Conservation (phyloP, 345 rosid genomes). For the Citrus mangshanensis region DNA sequence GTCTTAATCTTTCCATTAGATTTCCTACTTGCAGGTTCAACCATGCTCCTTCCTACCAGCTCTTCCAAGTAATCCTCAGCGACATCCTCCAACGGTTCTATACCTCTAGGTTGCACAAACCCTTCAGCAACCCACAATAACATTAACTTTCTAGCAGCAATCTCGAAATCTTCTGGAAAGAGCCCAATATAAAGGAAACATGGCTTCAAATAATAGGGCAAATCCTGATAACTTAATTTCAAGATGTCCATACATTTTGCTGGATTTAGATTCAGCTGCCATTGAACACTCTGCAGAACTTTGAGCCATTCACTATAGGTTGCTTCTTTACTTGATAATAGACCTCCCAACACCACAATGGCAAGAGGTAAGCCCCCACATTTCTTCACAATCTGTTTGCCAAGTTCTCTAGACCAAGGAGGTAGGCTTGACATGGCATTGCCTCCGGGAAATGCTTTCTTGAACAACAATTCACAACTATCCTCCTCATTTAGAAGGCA, state of each 20-base stretch:
- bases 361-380: constrained; percentile 22
- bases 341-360: constrained; percentile 11
- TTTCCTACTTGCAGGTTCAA: constrained; percentile 13
- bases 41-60: constrained; percentile 22
- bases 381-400: constrained; percentile 14
- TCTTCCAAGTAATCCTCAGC: no score
- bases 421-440: neutral
- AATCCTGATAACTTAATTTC: constrained; percentile 15
- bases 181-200: constrained; percentile 22
- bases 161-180: constrained; percentile 15
- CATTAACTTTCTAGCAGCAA: constrained; percentile 9
- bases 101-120: constrained; percentile 14
- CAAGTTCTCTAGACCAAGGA: constrained; percentile 1
- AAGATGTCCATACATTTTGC: constrained; percentile 5
- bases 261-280: constrained; percentile 3
- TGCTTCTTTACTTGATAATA: constrained; percentile 15
- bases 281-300: neutral
- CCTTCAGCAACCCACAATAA: constrained; percentile 20
- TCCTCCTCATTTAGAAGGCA: constrained; percentile 17
- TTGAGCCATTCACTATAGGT: constrained; percentile 9
- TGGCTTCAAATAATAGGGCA: constrained; percentile 19
- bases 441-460: constrained; percentile 10
- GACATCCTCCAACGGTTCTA: constrained; percentile 8
- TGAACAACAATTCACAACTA: constrained; percentile 20
- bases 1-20: constrained; percentile 13